Conservation (phyloP, 768 basidiomycete genomes). For the Lactarius tabidus region DNA sequence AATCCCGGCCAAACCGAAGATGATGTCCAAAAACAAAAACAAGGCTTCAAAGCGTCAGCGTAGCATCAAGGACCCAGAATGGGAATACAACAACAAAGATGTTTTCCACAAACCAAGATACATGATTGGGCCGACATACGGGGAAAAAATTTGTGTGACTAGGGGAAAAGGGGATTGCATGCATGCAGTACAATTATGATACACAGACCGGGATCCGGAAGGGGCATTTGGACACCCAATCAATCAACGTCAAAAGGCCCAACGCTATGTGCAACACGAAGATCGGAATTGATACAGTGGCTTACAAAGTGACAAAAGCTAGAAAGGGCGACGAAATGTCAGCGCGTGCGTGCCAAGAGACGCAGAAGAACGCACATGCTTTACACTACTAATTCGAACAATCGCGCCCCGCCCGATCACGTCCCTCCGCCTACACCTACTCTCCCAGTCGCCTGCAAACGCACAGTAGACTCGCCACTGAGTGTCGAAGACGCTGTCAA, state of each 20-base stretch:
- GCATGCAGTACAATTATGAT: conserved; percentile 10
- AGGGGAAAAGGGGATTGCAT: not conserved
- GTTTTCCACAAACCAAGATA: conserved; percentile 12
- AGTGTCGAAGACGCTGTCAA: not conserved
- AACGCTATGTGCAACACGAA: conserved; percentile 17
- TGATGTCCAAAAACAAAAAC: not conserved
- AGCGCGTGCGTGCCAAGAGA: not conserved
- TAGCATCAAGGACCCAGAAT: not conserved
- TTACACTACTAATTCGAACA: conserved; percentile 15
- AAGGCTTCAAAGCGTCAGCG: not conserved
- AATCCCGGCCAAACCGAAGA: not conserved
- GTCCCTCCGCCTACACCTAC: conserved; percentile 13
- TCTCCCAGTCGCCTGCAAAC: not conserved
- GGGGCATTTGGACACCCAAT: not conserved
- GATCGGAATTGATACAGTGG: conserved; percentile 21
- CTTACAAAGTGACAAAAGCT: conserved; percentile 22
- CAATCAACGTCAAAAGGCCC: conserved; percentile 8
- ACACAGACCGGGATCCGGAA: conserved; percentile 5
- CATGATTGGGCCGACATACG: not conserved
- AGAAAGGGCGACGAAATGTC: not conserved
- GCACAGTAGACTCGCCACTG: not conserved
- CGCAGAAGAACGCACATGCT: conserved; percentile 13
- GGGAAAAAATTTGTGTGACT: not conserved
- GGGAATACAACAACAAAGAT: not conserved
- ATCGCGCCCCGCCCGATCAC: conserved; percentile 3